Percentiles rank a stretch among this genome's conserved stretches.
These are phyloP conservation scores for Neonectria ditissima DNA, from an alignment of 2,329 filamentous ascomycete species.

Conservation along the genomic window DNA sequence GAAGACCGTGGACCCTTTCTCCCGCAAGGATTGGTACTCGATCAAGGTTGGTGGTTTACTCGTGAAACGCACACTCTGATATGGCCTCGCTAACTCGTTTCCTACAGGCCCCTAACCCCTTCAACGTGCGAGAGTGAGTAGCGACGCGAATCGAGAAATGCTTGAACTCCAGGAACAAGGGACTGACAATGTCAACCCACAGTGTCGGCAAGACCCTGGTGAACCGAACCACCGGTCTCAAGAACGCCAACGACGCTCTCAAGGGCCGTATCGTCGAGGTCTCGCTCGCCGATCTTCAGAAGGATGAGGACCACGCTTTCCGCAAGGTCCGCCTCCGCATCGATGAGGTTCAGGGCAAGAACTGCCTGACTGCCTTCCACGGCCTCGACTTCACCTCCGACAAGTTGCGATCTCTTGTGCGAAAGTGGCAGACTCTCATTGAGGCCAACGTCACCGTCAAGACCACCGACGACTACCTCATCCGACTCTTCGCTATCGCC, in stretches of 20 bases:
- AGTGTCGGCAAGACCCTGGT: slow-evolving; percentile 99
- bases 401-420: slow-evolving; percentile 98
- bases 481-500: slow-evolving; percentile 98
- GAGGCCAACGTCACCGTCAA: slow-evolving; percentile 99
- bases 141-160: slow-evolving; percentile 38
- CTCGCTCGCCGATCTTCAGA: slow-evolving; percentile 98
- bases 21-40: slow-evolving; percentile 99
- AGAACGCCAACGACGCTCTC: slow-evolving; percentile 99
- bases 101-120: slow-evolving; percentile 87
- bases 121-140: slow-evolving; percentile 95
- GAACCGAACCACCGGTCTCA: slow-evolving; percentile 99
- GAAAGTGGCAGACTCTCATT: slow-evolving; percentile 99
- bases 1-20: slow-evolving; percentile 97
- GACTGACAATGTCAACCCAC: slow-evolving; percentile 46
- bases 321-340: slow-evolving; percentile 99
- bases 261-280: slow-evolving; percentile 99
- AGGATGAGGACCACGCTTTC: slow-evolving; percentile 99
- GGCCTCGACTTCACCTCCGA: slow-evolving; percentile 99
- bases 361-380: slow-evolving; percentile 99
- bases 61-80: slow-evolving; percentile 2
- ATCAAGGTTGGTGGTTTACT: slow-evolving; percentile 76
- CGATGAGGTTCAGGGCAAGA: slow-evolving; percentile 99
- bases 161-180: slow-evolving; percentile 29
- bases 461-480: slow-evolving; percentile 99
- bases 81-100: slow-evolving; percentile 33